Conservation (phyloP, 1,139 yeast genomes). For the Blastobotrys illinoisensis region DNA sequence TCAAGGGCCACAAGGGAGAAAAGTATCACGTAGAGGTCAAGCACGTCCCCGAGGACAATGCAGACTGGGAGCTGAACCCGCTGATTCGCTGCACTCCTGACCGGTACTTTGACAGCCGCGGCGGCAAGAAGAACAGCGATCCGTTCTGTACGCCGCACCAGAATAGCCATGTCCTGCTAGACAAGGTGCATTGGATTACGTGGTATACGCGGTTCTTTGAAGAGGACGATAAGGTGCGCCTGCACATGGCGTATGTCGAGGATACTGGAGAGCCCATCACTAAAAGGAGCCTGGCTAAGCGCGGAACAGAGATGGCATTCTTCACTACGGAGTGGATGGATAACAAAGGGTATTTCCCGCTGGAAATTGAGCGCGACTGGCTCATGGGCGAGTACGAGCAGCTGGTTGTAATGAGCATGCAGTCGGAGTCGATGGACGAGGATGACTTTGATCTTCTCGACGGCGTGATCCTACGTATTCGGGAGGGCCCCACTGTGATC, state of each 20-base stretch:
- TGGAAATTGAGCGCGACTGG: conserved; percentile 59
- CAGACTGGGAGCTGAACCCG: conserved; percentile 67
- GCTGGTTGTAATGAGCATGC: conserved; percentile 56
- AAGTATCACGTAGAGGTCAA: conserved; percentile 40
- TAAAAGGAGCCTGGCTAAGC: conserved; percentile 33
- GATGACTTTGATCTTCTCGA: conserved; percentile 46
- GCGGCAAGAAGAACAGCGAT: conserved; percentile 55
- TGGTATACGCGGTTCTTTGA: conserved; percentile 69
- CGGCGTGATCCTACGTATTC: conserved; percentile 52
- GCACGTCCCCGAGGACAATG: conserved; percentile 58
- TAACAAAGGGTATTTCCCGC: conserved; percentile 59
- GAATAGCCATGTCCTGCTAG: conserved; percentile 49
- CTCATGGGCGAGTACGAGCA: conserved; percentile 45
- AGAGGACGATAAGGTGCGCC: conserved; percentile 48
- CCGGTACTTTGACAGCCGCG: conserved; percentile 43
- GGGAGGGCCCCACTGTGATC: conserved; percentile 52
- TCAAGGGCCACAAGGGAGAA: conserved; percentile 17
- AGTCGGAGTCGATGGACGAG: conserved; percentile 61
- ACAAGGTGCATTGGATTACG: conserved; percentile 62
- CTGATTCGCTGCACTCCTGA: conserved; percentile 82
- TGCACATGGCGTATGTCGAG: conserved; percentile 62
- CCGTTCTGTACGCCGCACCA: conserved; percentile 84
- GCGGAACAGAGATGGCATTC: conserved; percentile 45
- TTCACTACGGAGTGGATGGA: conserved; percentile 66
- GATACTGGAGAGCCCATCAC: conserved; percentile 34